Conservation (phyloP, 345 rosid genomes). For the Combretum micranthum region DNA sequence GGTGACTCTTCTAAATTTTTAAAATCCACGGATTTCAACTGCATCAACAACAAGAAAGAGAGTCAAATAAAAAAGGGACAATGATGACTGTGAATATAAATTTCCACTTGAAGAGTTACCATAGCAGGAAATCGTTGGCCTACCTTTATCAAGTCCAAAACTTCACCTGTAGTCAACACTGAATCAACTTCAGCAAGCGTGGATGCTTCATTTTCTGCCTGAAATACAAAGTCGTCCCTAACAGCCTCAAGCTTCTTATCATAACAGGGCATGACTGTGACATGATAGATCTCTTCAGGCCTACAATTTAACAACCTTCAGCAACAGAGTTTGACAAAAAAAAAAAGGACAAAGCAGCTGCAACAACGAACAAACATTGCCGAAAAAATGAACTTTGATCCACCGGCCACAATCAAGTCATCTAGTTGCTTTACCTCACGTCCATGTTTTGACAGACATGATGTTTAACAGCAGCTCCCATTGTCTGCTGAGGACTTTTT, state of each 20-base stretch:
- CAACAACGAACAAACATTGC: too few relatives aligned
- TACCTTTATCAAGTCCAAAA: constrained; percentile 81
- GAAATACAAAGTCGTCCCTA: constrained; percentile 75
- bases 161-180: constrained; percentile 90
- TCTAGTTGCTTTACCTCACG: constrained; percentile 42
- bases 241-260: constrained; percentile 97
- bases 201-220: constrained; percentile 27
- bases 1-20: constrained; percentile 60
- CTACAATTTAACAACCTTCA: constrained; percentile 25
- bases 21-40: constrained; percentile 72
- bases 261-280: constrained; percentile 95
- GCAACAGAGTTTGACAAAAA: background rate
- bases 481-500: constrained; percentile 92
- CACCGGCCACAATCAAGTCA: background rate
- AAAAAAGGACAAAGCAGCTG: too few relatives aligned
- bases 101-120: background rate
- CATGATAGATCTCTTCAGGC: constrained; percentile 81
- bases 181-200: constrained; percentile 78
- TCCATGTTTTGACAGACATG: constrained; percentile 58
- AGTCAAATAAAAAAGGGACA: constrained; percentile 1
- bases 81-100: constrained; percentile 7
- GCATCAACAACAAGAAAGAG: constrained; percentile 12
- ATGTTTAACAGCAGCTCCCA: constrained; percentile 77
- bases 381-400: background rate
- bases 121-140: constrained; percentile 1